These are phyloP conservation scores for Parietaria judaica DNA, from an alignment of 306 rosid genomes.

Conservation along the genomic window DNA sequence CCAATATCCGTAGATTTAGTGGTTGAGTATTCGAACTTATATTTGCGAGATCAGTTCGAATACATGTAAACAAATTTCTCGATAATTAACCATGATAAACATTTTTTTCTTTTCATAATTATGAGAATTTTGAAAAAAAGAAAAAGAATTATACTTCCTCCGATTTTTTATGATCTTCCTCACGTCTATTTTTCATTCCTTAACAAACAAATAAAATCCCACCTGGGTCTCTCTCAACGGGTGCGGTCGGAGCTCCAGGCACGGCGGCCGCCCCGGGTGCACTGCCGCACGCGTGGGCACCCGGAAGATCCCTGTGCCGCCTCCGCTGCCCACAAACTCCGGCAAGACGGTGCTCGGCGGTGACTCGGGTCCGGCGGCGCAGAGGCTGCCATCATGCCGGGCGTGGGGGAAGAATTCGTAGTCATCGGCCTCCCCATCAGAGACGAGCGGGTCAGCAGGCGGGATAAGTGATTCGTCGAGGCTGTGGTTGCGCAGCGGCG, in stretches of 20 bases:
- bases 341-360: constrained; percentile 41
- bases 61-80: too few species aligned
- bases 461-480: constrained; percentile 55
- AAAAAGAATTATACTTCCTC: too few species aligned
- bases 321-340: constrained; percentile 72
- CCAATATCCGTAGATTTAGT: too few species aligned
- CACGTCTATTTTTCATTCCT: too few species aligned
- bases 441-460: not conserved
- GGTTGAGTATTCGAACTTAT: too few species aligned
- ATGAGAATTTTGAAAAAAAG: too few species aligned
- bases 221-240: constrained; percentile 89
- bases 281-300: constrained; percentile 68
- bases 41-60: too few species aligned
- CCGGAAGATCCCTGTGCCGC: constrained; percentile 53
- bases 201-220: not conserved
- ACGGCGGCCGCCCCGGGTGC: constrained; percentile 81
- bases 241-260: constrained; percentile 88
- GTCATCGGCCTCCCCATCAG: constrained; percentile 30
- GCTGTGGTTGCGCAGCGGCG: constrained; percentile 65
- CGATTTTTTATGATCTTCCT: too few species aligned
- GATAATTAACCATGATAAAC: too few species aligned
- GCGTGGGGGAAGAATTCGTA: constrained; percentile 35
- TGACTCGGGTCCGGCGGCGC: constrained; percentile 24
- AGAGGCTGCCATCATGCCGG: constrained; percentile 30
- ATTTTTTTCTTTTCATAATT: too few species aligned